A percentile compares a stretch with the other conserved stretches of the same genome.
Conservation (phyloP, 2,329 filamentous ascomycete species). For the Corinectria fuckeliana region DNA sequence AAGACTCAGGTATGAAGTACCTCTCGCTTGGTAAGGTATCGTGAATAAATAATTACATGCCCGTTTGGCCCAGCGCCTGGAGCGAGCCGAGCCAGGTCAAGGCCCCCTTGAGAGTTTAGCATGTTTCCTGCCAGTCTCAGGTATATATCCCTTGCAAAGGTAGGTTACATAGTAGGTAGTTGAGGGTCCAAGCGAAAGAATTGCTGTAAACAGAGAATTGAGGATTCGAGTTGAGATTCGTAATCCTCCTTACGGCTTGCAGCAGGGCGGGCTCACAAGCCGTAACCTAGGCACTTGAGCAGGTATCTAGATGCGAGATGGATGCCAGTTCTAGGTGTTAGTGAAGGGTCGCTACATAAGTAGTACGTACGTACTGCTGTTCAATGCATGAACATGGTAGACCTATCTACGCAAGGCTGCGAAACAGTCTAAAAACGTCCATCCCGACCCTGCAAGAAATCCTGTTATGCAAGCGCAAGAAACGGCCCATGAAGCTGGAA, state of each 20-base stretch:
- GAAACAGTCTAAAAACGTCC: slow-evolving; percentile 5
- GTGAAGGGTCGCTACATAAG: no score
- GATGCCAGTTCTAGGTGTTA: neutral
- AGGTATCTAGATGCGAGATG: neutral
- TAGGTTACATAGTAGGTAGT: neutral
- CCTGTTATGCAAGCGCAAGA: neutral
- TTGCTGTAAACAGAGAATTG: no score
- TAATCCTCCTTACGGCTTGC: neutral
- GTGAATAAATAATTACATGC: neutral
- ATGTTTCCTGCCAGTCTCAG: neutral
- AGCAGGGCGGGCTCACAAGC: neutral
- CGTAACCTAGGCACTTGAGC: neutral
- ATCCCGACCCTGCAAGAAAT: neutral
- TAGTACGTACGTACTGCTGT: neutral
- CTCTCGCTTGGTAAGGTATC: neutral
- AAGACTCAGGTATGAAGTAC: neutral
- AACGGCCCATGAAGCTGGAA: neutral
- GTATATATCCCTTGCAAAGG: neutral
- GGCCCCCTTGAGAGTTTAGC: neutral
- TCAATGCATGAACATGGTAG: slow-evolving; percentile 10
- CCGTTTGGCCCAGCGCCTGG: neutral
- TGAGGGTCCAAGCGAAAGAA: no score
- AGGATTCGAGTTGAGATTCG: neutral
- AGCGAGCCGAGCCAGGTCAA: no score
- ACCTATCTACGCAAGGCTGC: slow-evolving; percentile 10